Conservation (phyloP, 2,329 filamentous ascomycete genomes). For the Metarhizium guizhouense region DNA sequence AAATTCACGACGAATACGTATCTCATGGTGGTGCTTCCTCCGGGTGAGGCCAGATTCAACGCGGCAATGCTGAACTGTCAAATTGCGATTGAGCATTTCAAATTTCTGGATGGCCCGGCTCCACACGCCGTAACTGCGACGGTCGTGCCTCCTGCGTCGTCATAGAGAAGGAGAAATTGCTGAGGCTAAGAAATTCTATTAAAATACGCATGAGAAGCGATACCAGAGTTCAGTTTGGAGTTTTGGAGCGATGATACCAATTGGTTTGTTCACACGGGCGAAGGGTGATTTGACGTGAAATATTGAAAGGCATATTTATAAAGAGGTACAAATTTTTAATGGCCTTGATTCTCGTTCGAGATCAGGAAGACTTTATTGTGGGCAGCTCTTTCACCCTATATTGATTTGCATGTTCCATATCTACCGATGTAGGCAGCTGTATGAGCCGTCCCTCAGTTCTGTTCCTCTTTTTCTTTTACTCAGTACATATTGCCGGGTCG, state of each 20-base stretch:
- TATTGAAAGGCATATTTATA: not conserved
- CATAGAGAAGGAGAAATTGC: not conserved
- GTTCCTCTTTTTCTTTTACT: not conserved
- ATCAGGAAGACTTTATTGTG: not conserved
- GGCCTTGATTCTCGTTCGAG: not conserved
- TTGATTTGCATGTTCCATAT: not conserved
- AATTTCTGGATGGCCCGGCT: constrained; percentile 48
- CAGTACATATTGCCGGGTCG: not conserved
- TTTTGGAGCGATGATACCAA: constrained; percentile 5
- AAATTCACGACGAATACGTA: constrained; percentile 98
- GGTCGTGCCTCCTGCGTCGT: constrained; percentile 8
- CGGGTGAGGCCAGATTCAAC: constrained; percentile 86
- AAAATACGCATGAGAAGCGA: not conserved
- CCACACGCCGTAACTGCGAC: constrained; percentile 16
- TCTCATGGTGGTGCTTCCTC: constrained; percentile 82
- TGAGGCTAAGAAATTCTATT: not conserved
- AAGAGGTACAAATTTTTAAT: not conserved
- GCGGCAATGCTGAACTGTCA: constrained; percentile 83
- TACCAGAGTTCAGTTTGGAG: not conserved
- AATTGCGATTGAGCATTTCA: constrained; percentile 76
- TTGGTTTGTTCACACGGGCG: not conserved
- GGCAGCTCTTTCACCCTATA: not conserved
- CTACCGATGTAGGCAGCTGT: not conserved
- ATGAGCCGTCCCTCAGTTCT: not conserved
- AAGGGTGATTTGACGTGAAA: not conserved